Evolutionary conservation across 73 alveolate genomes (phyloP), one percentile per base, ranked within the genome.

Genomic region (Durusdinium trenchii): DNA sequence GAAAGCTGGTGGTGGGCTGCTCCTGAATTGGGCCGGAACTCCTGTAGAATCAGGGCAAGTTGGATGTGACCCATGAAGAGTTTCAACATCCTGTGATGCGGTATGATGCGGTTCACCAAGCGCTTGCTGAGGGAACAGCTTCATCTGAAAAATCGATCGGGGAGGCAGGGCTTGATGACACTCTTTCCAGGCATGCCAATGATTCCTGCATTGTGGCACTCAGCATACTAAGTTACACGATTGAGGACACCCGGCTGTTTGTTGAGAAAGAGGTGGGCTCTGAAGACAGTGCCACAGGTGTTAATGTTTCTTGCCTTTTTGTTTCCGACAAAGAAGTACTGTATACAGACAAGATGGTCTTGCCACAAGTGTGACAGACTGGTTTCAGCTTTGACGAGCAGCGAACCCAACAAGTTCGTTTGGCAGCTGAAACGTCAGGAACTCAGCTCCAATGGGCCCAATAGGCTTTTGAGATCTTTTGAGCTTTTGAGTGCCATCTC

Each of bases 261-360:
- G 94, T 83, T 7, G 94, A 83, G 93, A 82, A 82, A 12, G 94
- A 83, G 92, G 92, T 69, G n/a, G n/a, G n/a, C n/a, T n/a, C n/a
- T n/a, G 71, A 81, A 26, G 48, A 26, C 10, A 43, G 79, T 23
- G 69, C 32, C 69, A 57, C 12, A 16, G 23, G 23, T 57, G 23
- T 57, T 38, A 36, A 30, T 12, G 4, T 73, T 30, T 38, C 51
- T 36, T n/a, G 51, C 20, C 51, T 73, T 30, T 10, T 57, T 12
- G 69, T 12, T 57, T 16, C 23, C 32, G 12, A 57, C 69, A 23
- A 23, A 57, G 12, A 57, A 57, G 23, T 12, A 16, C 23, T 12
- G 23, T 16, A 57, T 23, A 57, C 12, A 16, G 69, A 57, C 12
- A 23, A 12, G 12, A 57, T 57, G 69, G 69, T 23, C 23, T 12